Evolutionary conservation across 768 basidiomycete genomes (phyloP).

Genomic region (Pleurotus giganteus): DNA sequence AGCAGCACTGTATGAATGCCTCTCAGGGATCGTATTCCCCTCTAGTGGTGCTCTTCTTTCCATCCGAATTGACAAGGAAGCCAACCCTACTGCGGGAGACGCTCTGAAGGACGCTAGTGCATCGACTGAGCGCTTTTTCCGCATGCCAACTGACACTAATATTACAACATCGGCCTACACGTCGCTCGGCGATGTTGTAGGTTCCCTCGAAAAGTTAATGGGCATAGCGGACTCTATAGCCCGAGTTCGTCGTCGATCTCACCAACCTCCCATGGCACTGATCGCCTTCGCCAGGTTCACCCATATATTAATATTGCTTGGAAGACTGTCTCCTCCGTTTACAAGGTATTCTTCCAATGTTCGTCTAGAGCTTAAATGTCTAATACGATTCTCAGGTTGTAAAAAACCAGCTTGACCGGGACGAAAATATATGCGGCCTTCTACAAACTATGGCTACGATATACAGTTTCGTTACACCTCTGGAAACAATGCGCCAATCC

Average conservation of each 20-base stretch:
- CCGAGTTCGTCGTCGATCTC: background rate
- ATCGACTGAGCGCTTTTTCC: background rate
- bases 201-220: background rate
- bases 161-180: background rate
- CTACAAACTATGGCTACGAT: constrained; percentile 25
- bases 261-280: background rate
- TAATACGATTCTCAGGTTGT: constrained; percentile 21
- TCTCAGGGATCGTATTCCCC: background rate
- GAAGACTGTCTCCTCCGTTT: constrained; percentile 11
- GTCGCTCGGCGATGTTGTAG: background rate
- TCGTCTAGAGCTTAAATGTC: background rate
- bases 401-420: constrained; percentile 24
- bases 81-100: background rate
- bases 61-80: background rate
- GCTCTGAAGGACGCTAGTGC: background rate
- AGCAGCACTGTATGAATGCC: too few relatives aligned
- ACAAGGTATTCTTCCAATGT: background rate
- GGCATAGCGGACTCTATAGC: background rate
- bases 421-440: constrained; percentile 24
- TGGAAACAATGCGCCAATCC: constrained; percentile 24
- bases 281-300: constrained; percentile 1
- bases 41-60: background rate
- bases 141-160: background rate
- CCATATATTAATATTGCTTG: constrained; percentile 11
- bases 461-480: constrained; percentile 28